phyloP scores from a whole-genome alignment of 2,329 filamentous ascomycete genomes.

The Curvularia eragrostidis region DNA sequence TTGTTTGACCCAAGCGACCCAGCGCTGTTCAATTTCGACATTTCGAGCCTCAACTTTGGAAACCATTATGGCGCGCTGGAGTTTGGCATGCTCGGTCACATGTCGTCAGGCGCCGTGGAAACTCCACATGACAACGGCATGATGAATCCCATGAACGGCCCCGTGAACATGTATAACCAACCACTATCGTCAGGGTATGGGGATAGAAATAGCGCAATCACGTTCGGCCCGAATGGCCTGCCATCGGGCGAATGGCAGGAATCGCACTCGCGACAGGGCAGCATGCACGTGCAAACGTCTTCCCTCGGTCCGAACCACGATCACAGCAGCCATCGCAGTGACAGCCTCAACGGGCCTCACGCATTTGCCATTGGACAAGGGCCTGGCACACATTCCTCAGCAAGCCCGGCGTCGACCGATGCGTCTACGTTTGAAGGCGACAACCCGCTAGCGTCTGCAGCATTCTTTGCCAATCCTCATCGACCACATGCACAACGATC shows the following conservation, averaged over 20 bases:
- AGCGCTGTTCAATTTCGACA: constrained; percentile 92
- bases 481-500: constrained; percentile 42
- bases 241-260: constrained; percentile 48
- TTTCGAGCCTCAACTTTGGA: constrained; percentile 92
- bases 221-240: constrained; percentile 37
- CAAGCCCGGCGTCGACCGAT: constrained; percentile 60
- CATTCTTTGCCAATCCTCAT: constrained; percentile 45
- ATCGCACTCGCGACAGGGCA: constrained; percentile 52
- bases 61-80: constrained; percentile 96
- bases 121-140: constrained; percentile 68
- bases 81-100: constrained; percentile 94
- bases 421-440: constrained; percentile 55
- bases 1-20: constrained; percentile 93
- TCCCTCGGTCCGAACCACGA: constrained; percentile 47
- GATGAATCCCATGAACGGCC: constrained; percentile 44
- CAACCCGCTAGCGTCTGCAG: constrained; percentile 43
- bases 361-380: constrained; percentile 69
- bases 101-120: constrained; percentile 89
- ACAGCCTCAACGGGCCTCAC: constrained; percentile 54
- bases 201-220: constrained; percentile 42
- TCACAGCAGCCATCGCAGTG: constrained; percentile 37
- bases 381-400: constrained; percentile 62
- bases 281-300: constrained; percentile 53
- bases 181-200: constrained; percentile 46
- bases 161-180: constrained; percentile 48